Conservation (phyloP, 352 stramenopile genomes). For the Albugo candida region DNA sequence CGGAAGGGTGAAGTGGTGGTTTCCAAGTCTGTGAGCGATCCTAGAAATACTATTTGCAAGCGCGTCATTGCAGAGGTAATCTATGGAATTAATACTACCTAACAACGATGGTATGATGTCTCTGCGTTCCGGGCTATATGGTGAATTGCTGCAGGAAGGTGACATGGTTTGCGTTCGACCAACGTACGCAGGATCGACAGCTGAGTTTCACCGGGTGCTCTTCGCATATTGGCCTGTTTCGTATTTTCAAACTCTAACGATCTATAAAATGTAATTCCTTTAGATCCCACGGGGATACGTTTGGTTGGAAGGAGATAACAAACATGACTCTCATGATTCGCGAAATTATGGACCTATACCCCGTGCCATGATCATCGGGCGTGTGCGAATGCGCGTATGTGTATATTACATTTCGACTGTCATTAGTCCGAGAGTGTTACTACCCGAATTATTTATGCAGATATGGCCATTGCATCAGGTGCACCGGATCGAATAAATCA, state of each 20-base stretch:
- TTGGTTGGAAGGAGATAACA: slow-evolving; percentile 96
- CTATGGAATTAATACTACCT: not conserved
- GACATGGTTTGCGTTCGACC: slow-evolving; percentile 59
- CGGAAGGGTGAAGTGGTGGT: slow-evolving; percentile 76
- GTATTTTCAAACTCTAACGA: not conserved
- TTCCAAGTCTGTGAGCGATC: slow-evolving; percentile 70
- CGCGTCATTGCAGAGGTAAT: slow-evolving; percentile 55
- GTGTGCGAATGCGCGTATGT: slow-evolving; percentile 76
- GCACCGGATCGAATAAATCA: slow-evolving; percentile 36
- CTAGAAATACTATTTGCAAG: slow-evolving; percentile 77
- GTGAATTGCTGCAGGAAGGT: slow-evolving; percentile 20
- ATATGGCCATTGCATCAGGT: slow-evolving; percentile 65
- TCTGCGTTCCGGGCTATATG: too few relatives aligned
- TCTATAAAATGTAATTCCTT: not conserved
- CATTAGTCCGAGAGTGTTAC: not conserved
- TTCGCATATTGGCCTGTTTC: not conserved
- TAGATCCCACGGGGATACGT: slow-evolving; percentile 82
- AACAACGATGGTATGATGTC: not conserved
- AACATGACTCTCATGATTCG: slow-evolving; percentile 88
- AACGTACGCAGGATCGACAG: slow-evolving; percentile 43
- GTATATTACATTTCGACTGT: not conserved
- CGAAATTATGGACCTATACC: slow-evolving; percentile 90
- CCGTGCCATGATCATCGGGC: slow-evolving; percentile 76
- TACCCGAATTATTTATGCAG: slow-evolving; percentile 11
- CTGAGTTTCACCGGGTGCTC: slow-evolving; percentile 50